phyloP scores from a whole-genome alignment of 2,329 filamentous ascomycete genomes.

The Pyrenochaeta sp. region DNA sequence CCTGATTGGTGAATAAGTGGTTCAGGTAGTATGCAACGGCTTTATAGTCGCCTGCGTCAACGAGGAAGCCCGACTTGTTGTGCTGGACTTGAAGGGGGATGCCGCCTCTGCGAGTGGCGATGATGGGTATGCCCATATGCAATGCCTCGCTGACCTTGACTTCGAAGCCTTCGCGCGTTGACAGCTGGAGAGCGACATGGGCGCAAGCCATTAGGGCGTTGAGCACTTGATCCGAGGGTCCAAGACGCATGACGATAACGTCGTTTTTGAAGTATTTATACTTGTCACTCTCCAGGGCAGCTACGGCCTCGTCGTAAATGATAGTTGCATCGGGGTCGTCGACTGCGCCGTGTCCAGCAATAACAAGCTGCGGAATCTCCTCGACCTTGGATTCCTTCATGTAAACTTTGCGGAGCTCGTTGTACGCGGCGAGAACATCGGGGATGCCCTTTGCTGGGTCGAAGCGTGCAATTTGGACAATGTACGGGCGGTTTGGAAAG shows the following conservation, averaged over 20 bases:
- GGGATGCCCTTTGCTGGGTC: constrained; percentile 85
- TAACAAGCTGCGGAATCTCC: constrained; percentile 74
- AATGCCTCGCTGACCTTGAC: constrained; percentile 86
- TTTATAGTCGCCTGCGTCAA: constrained; percentile 74
- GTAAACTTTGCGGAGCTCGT: constrained; percentile 71
- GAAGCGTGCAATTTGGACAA: constrained; percentile 82
- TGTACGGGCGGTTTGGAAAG: constrained; percentile 73
- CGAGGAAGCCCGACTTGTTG: constrained; percentile 75
- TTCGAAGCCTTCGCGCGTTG: constrained; percentile 83
- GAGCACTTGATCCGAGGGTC: constrained; percentile 80
- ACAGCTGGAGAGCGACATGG: constrained; percentile 78
- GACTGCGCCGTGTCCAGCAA: constrained; percentile 81
- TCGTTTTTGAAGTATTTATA: constrained; percentile 62
- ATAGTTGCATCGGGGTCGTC: constrained; percentile 80
- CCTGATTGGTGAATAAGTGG: constrained; percentile 70
- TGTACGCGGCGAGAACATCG: constrained; percentile 78
- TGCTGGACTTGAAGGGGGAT: constrained; percentile 82
- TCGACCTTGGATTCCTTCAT: constrained; percentile 59
- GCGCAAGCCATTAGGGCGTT: constrained; percentile 78
- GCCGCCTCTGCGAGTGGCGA: constrained; percentile 78
- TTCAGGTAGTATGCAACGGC: constrained; percentile 73
- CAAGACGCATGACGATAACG: constrained; percentile 78
- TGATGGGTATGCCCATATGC: constrained; percentile 80
- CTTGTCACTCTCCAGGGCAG: constrained; percentile 67
- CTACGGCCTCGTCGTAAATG: constrained; percentile 76